Percentiles rank a stretch among this genome's conserved stretches.
phyloP scores from a whole-genome alignment of 352 stramenopile genomes.

The Aphanomyces invadans region DNA sequence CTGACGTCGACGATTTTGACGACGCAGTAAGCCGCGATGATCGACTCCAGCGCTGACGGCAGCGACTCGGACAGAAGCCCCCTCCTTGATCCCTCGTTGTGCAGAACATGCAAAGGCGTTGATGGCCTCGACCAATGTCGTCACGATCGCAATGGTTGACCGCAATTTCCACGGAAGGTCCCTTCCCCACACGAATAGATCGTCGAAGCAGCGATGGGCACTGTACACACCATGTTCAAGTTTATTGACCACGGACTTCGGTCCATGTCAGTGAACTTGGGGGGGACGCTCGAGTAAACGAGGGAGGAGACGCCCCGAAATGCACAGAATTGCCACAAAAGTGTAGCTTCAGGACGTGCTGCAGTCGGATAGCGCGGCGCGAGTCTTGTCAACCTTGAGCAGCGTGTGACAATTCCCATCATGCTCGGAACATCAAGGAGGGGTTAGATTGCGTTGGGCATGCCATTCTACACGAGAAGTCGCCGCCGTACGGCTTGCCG shows the following conservation, averaged over 20 bases:
- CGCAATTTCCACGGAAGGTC: background rate
- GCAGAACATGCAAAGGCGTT: background rate
- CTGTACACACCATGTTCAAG: too few relatives aligned
- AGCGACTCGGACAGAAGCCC: conserved; percentile 44
- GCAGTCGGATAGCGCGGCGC: too few relatives aligned
- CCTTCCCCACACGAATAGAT: background rate
- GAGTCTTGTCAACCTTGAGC: too few relatives aligned
- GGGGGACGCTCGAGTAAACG: background rate
- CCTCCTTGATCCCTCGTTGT: too few relatives aligned
- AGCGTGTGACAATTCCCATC: background rate
- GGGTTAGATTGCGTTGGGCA: background rate
- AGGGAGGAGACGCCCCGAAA: background rate
- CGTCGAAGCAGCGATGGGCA: background rate
- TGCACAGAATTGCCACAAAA: background rate
- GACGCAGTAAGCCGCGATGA: conserved; percentile 60
- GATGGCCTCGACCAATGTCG: background rate
- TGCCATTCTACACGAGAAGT: conserved; percentile 38
- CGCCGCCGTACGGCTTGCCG: conserved; percentile 36
- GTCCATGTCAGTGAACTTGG: background rate
- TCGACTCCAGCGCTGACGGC: conserved; percentile 52
- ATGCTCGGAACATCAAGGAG: background rate
- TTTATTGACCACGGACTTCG: too few relatives aligned
- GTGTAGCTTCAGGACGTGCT: background rate
- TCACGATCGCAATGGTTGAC: background rate
- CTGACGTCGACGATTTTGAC: conserved; percentile 66